phyloP scores from a whole-genome alignment of 768 basidiomycete genomes.

The Suillus paluster region DNA sequence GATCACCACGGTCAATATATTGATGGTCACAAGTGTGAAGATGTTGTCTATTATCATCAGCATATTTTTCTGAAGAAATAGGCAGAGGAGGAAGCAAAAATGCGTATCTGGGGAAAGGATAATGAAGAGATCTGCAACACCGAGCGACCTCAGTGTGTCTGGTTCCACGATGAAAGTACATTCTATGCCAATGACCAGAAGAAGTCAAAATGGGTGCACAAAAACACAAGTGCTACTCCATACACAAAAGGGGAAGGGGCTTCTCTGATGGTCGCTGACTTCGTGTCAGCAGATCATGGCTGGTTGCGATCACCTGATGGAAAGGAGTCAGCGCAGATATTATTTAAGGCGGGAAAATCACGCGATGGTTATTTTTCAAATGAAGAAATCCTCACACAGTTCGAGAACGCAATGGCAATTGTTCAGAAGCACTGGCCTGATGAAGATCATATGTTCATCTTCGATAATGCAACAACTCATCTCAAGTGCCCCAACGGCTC shows the following conservation, averaged over 20 bases:
- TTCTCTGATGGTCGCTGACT: constrained; percentile 32
- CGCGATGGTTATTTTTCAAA: constrained; percentile 34
- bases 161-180: constrained; percentile 38
- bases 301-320: no score
- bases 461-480: constrained; percentile 43
- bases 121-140: background rate
- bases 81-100: constrained; percentile 1
- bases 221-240: constrained; percentile 1
- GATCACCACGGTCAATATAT: constrained; percentile 29
- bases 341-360: constrained; percentile 29
- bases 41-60: constrained; percentile 35
- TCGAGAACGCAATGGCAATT: no score
- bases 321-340: no score
- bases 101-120: constrained; percentile 4
- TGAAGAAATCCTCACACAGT: constrained; percentile 36
- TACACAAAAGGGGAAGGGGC: constrained; percentile 14
- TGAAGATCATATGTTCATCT: constrained; percentile 30
- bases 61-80: constrained; percentile 25
- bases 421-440: constrained; percentile 26
- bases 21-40: constrained; percentile 37
- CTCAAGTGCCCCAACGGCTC: constrained; percentile 33
- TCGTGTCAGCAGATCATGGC: constrained; percentile 30
- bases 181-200: constrained; percentile 40
- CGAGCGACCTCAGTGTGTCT: constrained; percentile 12
- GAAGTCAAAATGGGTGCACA: constrained; percentile 25